Evolutionary conservation across 768 basidiomycete species (phyloP).

Genomic region (Rhizopogon sp.): DNA sequence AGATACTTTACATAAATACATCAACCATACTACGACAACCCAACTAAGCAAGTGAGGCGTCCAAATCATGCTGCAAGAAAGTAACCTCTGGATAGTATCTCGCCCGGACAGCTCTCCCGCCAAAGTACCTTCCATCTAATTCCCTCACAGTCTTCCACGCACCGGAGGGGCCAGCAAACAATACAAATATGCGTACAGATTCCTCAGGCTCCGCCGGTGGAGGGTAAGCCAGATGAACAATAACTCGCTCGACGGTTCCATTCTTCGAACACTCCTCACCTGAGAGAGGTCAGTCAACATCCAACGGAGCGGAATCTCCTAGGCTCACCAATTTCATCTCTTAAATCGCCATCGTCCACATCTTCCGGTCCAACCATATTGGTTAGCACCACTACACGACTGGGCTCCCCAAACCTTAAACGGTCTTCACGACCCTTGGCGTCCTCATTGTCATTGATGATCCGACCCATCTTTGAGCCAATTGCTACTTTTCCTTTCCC

Average conservation of each 20-base stretch:
- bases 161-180: conserved; percentile 86
- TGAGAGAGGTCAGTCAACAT: conserved; percentile 20
- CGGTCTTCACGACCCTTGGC: conserved; percentile 70
- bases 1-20: not conserved
- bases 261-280: conserved; percentile 91
- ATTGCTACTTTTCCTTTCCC: conserved; percentile 33
- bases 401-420: conserved; percentile 82
- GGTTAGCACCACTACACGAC: conserved; percentile 82
- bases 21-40: not conserved
- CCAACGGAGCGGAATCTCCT: not conserved
- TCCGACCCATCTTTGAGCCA: conserved; percentile 76
- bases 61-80: conserved; percentile 48
- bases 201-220: conserved; percentile 62
- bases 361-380: conserved; percentile 89
- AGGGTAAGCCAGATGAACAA: conserved; percentile 75
- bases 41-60: conserved; percentile 33
- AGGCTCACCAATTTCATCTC: conserved; percentile 79
- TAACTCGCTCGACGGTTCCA: conserved; percentile 86
- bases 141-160: conserved; percentile 96
- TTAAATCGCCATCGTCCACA: conserved; percentile 76
- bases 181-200: conserved; percentile 87
- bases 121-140: conserved; percentile 90
- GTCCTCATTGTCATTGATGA: conserved; percentile 89
- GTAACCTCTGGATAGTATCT: conserved; percentile 69
- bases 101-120: conserved; percentile 77